phyloP scores from a whole-genome alignment of 2,329 filamentous ascomycete species.

The Cercospora zeina region DNA sequence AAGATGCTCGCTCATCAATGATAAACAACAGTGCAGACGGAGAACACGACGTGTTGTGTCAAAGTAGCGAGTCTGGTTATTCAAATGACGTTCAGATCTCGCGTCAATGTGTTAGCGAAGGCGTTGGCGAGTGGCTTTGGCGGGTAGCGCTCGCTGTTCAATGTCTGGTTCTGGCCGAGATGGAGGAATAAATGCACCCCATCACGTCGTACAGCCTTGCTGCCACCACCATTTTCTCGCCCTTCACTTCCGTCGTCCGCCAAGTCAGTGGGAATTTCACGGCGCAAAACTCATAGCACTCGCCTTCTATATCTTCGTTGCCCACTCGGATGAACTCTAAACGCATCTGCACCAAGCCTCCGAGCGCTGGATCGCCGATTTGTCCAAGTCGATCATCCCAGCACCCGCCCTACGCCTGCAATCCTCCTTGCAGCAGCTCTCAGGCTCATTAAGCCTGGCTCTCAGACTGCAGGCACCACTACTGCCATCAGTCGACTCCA shows the following conservation, averaged over 20 bases:
- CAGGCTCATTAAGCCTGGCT: constrained; percentile 6
- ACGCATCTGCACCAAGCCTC: constrained; percentile 10
- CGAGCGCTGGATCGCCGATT: constrained; percentile 3
- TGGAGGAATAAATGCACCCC: neutral
- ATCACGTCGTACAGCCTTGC: neutral
- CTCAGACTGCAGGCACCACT: neutral
- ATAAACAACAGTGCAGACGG: no score
- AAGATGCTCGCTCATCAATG: no score
- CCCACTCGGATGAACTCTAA: constrained; percentile 10
- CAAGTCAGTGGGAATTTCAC: neutral
- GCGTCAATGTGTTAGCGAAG: neutral
- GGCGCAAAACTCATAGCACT: constrained; percentile 2
- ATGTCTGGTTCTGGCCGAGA: neutral
- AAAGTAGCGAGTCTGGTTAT: neutral
- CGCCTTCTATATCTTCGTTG: constrained; percentile 10
- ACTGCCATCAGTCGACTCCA: constrained; percentile 8
- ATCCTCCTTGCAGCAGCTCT: constrained; percentile 12
- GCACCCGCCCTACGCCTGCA: constrained; percentile 5
- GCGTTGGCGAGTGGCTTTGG: constrained; percentile 3
- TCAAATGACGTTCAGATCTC: constrained; percentile 5
- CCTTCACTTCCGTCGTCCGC: neutral
- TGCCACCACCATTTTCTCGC: neutral
- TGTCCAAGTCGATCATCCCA: constrained; percentile 7
- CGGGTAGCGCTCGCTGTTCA: neutral
- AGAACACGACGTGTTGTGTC: neutral